phyloP scores from a whole-genome alignment of 352 stramenopile genomes.

The Pythium periplocum region DNA sequence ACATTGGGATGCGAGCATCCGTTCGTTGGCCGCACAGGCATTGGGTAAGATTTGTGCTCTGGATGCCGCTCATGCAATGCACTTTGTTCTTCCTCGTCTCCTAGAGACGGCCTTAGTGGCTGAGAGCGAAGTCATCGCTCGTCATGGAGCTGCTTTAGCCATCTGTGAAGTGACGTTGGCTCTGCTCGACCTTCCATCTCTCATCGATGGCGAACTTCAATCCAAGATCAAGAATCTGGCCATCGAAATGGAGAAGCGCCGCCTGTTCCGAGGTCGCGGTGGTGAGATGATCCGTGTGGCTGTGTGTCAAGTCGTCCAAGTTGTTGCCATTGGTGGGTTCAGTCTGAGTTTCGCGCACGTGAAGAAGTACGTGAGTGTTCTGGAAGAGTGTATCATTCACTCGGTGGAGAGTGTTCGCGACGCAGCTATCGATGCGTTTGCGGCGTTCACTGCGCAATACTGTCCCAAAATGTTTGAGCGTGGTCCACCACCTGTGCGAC shows the following conservation, averaged over 20 bases:
- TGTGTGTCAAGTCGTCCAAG: conserved; percentile 94
- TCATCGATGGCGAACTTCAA: conserved; percentile 68
- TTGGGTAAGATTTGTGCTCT: conserved; percentile 83
- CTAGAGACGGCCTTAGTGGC: conserved; percentile 67
- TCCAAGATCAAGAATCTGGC: conserved; percentile 63
- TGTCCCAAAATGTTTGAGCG: conserved; percentile 72
- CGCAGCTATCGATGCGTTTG: conserved; percentile 83
- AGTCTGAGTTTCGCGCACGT: conserved; percentile 52
- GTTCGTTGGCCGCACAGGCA: conserved; percentile 80
- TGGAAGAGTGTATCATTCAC: conserved; percentile 93
- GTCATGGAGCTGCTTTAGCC: conserved; percentile 92
- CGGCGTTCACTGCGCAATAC: conserved; percentile 82
- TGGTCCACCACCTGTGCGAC: conserved; percentile 30
- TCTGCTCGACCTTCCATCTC: conserved; percentile 43
- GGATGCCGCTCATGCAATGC: conserved; percentile 70
- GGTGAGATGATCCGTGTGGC: conserved; percentile 94
- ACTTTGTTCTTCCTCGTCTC: conserved; percentile 79
- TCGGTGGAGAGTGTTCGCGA: conserved; percentile 90
- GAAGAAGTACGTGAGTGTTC: conserved; percentile 71
- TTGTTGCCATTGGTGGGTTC: conserved; percentile 55
- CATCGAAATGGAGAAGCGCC: conserved; percentile 90
- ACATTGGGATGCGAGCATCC: conserved; percentile 95
- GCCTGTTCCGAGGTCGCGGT: conserved; percentile 94
- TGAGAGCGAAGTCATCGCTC: conserved; percentile 87
- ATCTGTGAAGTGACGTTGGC: conserved; percentile 79